Percentiles rank a stretch among this genome's conserved stretches.
These are phyloP conservation scores for Solanum hybrid DNA, from an alignment of 305 asterid genomes.

Conservation along the genomic window DNA sequence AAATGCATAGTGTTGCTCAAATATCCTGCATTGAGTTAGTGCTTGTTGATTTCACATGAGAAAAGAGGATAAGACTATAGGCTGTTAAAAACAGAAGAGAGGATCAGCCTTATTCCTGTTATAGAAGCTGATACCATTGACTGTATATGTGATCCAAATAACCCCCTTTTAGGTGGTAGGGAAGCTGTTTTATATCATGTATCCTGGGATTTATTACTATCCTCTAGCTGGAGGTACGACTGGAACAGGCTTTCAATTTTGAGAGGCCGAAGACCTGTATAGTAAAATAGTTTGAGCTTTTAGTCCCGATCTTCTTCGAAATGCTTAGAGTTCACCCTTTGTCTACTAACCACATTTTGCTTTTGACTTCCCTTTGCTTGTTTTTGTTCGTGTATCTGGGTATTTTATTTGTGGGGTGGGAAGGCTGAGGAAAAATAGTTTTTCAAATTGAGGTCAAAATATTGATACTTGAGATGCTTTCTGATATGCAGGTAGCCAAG, in stretches of 20 bases:
- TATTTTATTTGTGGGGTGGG: neutral
- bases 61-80: neutral
- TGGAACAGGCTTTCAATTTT: neutral
- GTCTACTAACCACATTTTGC: neutral
- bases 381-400: neutral
- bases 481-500: conserved; percentile 53
- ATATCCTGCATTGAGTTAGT: neutral
- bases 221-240: neutral
- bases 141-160: neutral
- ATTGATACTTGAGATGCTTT: neutral
- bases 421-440: neutral
- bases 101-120: neutral
- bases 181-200: neutral
- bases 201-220: neutral
- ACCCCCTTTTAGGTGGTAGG: neutral
- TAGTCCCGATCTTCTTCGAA: neutral
- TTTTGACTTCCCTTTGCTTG: neutral
- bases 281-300: neutral
- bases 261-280: neutral
- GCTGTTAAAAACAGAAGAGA: neutral
- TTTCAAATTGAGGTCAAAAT: neutral
- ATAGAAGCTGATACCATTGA: neutral
- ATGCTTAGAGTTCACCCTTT: neutral
- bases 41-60: neutral
- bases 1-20: neutral